Percentiles rank a stretch among this genome's conserved stretches.
Evolutionary conservation across 306 rosid species (phyloP).

Genomic region (Cicer cuneatum): DNA sequence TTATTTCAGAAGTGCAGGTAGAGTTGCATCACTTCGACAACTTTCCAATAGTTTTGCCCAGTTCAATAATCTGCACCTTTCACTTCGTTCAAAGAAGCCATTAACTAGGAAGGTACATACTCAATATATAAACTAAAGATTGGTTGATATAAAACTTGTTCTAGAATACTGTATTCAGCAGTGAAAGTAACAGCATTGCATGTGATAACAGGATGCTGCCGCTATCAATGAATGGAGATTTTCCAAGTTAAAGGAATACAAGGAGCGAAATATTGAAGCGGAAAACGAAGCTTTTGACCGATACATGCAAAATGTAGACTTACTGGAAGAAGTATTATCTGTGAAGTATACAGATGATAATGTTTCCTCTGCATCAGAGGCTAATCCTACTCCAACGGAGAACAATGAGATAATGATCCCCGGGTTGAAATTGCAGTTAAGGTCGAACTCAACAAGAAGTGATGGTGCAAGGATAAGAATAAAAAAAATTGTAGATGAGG

Average conservation of each 20-base stretch:
- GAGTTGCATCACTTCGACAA: slow-evolving; percentile 82
- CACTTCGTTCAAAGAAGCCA: slow-evolving; percentile 82
- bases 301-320: slow-evolving; percentile 80
- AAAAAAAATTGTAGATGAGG: slow-evolving; percentile 71
- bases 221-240: slow-evolving; percentile 94
- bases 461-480: slow-evolving; percentile 65
- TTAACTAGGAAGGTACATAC: slow-evolving; percentile 83
- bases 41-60: slow-evolving; percentile 92
- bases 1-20: slow-evolving; percentile 71
- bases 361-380: slow-evolving; percentile 51
- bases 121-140: slow-evolving; percentile 27
- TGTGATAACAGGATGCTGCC: slow-evolving; percentile 80
- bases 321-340: slow-evolving; percentile 83
- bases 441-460: slow-evolving; percentile 62
- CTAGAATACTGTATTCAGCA: slow-evolving; percentile 8
- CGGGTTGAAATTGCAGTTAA: slow-evolving; percentile 69
- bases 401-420: slow-evolving; percentile 53
- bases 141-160: slow-evolving; percentile 23
- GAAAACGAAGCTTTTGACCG: slow-evolving; percentile 90
- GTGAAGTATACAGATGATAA: slow-evolving; percentile 59
- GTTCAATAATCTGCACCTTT: slow-evolving; percentile 76
- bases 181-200: slow-evolving; percentile 46
- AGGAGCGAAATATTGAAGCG: slow-evolving; percentile 69
- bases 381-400: slow-evolving; percentile 52
- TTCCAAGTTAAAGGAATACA: slow-evolving; percentile 82